phyloP scores from a whole-genome alignment of 2,329 filamentous ascomycete genomes.

The Paramyrothecium roridum region DNA sequence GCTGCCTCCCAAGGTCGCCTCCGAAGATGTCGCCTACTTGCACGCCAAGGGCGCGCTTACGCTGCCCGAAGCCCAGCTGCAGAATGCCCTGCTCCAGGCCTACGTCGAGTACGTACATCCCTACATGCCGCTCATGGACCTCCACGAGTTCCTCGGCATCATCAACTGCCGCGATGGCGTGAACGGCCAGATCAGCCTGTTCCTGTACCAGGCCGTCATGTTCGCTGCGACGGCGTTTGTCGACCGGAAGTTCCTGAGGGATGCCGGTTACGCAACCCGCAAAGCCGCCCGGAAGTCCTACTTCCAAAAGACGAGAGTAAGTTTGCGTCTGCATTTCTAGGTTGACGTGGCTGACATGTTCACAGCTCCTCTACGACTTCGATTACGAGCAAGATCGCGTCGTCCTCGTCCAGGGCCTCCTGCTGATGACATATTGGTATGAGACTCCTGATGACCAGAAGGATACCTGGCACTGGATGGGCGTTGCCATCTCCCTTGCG shows the following conservation, averaged over 20 bases:
- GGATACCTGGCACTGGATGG: slow-evolving; percentile 99
- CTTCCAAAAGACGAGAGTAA: slow-evolving; percentile 82
- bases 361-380: slow-evolving; percentile 82
- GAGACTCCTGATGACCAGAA: slow-evolving; percentile 96
- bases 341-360: slow-evolving; percentile 13
- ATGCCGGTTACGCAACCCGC: slow-evolving; percentile 73
- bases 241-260: slow-evolving; percentile 71
- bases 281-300: slow-evolving; percentile 84
- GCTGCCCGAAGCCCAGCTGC: slow-evolving; percentile 66
- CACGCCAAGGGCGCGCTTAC: slow-evolving; percentile 80
- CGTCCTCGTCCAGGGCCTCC: slow-evolving; percentile 79
- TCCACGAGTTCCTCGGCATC: slow-evolving; percentile 56
- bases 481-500: slow-evolving; percentile 86
- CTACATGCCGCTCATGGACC: slow-evolving; percentile 85
- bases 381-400: slow-evolving; percentile 92
- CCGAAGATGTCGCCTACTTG: slow-evolving; percentile 81
- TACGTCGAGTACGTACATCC: slow-evolving; percentile 91
- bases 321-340: slow-evolving; percentile 23
- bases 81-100: slow-evolving; percentile 76
- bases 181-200: slow-evolving; percentile 71
- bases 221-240: slow-evolving; percentile 89
- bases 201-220: slow-evolving; percentile 93
- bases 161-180: slow-evolving; percentile 66
- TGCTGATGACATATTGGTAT: slow-evolving; percentile 97
- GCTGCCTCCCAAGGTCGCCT: slow-evolving; percentile 70